Evolutionary conservation across 306 rosid species (phyloP), one percentile per base, ranked within the genome.

Genomic region (Adenanthera pavonina): DNA sequence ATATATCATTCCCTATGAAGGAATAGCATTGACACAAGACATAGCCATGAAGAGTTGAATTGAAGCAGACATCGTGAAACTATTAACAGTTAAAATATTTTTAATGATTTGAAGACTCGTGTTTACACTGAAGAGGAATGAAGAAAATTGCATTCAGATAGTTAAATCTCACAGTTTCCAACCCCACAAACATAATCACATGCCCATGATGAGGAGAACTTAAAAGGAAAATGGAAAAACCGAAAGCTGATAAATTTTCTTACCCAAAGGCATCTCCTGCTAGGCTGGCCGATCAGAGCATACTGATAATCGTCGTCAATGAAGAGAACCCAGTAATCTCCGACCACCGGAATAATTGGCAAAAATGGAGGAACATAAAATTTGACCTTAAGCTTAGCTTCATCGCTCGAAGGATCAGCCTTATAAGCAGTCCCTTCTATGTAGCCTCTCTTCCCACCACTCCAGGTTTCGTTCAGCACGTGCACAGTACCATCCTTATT

Each of bases 391-490:
- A 95, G 91, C 85, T 93, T 95, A 0, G 97, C 98, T 82, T 95
- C 99, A 57, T 93, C 96, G 40, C 92, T 92, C 0, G 81, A 69
- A 1, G 93, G 90, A 51, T 95, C 84, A 44, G 97, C 96, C 81
- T 92, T 95, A 72, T 80, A 84, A 8, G 98, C 99, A 83, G 66
- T 57, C 9, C 99, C 99, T 20, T 95, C 88, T 3, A 95, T 95
- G 69, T 0, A 91, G 16, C 85, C 33, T 53, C 96, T 85, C 47
- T 80, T 83, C 4, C 97, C 99, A 49, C 73, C 84, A 38, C 34
- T 84, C 97, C 97, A 95, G 0, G 99, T 95, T 87, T 95, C 99
- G 44, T 95, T 95, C 6, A 95, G 84, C 53, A 95, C 99, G 7
- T 84, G 15, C 25, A 93, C 91, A 0, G 89, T 93, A 3, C 94